These are phyloP conservation scores for Penicillium hordei DNA, from an alignment of 2,329 filamentous ascomycete species.

Conservation along the genomic window DNA sequence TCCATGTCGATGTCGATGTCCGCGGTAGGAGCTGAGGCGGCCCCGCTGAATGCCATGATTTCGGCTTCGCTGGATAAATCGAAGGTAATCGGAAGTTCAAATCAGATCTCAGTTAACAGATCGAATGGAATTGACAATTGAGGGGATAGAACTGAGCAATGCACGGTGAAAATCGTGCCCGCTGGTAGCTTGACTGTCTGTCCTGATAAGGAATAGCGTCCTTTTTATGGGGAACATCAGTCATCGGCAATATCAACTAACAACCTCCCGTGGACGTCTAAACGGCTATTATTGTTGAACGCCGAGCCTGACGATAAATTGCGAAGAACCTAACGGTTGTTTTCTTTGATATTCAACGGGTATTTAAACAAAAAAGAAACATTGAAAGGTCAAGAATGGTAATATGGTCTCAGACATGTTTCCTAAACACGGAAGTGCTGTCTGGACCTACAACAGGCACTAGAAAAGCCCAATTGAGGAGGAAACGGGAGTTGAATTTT, in stretches of 20 bases:
- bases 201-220: constrained; percentile 11
- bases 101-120: not conserved
- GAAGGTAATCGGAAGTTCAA: not conserved
- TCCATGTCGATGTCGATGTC: constrained; percentile 75
- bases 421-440: not conserved
- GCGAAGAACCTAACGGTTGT: not conserved
- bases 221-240: constrained; percentile 4
- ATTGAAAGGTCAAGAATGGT: not conserved
- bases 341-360: not conserved
- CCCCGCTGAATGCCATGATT: constrained; percentile 9
- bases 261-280: not conserved
- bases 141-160: not conserved
- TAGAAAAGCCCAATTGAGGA: not conserved
- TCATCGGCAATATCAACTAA: not conserved
- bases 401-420: not conserved
- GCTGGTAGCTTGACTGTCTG: constrained; percentile 7
- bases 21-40: constrained; percentile 20
- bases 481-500: not conserved
- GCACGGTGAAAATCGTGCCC: constrained; percentile 6
- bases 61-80: constrained; percentile 4
- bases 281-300: not conserved
- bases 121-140: not conserved
- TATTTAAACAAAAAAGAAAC: not conserved
- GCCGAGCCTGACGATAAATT: not conserved
- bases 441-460: not conserved